Base-by-base conservation (phyloP, 495 filamentous ascomycete genomes). In the Hypomontagnella monticulosa region DNA sequence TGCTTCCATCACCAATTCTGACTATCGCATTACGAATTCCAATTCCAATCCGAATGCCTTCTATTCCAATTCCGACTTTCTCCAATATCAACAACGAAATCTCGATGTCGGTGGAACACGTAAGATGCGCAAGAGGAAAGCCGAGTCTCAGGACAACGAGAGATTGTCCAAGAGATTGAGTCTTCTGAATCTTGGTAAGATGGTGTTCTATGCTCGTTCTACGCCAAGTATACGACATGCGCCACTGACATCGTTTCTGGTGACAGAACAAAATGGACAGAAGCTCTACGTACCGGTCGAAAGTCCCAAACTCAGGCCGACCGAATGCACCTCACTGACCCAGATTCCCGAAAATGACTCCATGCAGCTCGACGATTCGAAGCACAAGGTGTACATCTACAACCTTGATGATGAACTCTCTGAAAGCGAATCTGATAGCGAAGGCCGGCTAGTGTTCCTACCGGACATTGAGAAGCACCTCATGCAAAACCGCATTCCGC, bases 281-380 rank as follows among this genome's bases (percentile, higher is more conserved):
- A 85, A 84, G 66, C 80, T 82, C 66, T 86, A 84, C 74, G 80
- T 85, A 42, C 84, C 81, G 6, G 77, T 87, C 57, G 79, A 82
- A 63, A 75, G 69, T 44, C 65, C 75, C 18, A 67, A 62, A 36
- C 66, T 69, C 19, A 55, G 69, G 40, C 62, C 71, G 30, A 42
- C 71, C 19, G 40, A 63, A n/a, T 49, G 49, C 18, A 7, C 52
- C 20, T 16, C 56, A 2, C 36, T 67, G 1, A 44, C 38, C 2
- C 49, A 49, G 9, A 56, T 66, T 23, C 42, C 63, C 43, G 73
- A 76, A n/a, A 76, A 83, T 58, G 89, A 93, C 66, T 63, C 75
- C 34, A 96, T 99, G 95, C 83, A 91, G 49, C 76, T 98, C 51
- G 95, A 99, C 78, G 89, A 97, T 74, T 89, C 93, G 14, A 89